Evolutionary conservation across 176 grass and related monocot species (phyloP).

Genomic region (Rhynchospora breviuscula): DNA sequence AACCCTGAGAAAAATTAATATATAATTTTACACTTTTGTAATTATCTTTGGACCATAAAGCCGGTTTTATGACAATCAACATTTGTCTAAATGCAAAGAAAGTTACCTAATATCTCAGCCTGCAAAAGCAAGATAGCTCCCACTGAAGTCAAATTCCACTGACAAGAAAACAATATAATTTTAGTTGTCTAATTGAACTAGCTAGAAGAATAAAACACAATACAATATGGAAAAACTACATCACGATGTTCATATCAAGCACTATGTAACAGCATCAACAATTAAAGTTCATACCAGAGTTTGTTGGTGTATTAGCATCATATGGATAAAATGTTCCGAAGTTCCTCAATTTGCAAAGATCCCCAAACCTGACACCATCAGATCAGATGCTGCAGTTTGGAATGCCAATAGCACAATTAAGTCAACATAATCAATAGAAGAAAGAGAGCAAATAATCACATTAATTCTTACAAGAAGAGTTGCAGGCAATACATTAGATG

Average conservation of each 20-base stretch:
- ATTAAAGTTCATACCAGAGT: constrained; percentile 55
- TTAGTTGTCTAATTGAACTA: background rate
- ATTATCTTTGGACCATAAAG: background rate
- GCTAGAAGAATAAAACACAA: background rate
- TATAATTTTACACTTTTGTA: background rate
- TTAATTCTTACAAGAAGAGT: no score
- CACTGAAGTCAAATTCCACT: constrained; percentile 98
- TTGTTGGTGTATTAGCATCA: constrained; percentile 81
- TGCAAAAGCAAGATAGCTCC: constrained; percentile 87
- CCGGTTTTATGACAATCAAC: background rate
- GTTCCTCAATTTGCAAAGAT: constrained; percentile 95
- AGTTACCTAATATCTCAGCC: constrained; percentile 78
- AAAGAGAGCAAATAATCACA: no score
- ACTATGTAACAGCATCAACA: background rate
- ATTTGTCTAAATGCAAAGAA: background rate
- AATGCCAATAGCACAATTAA: background rate
- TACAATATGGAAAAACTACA: background rate
- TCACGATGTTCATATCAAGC: background rate
- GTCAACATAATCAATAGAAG: no score
- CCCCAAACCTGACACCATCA: constrained; percentile 99
- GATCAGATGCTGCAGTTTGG: constrained; percentile 63
- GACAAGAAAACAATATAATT: constrained; percentile 24
- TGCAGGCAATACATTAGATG: no score
- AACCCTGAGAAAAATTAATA: constrained; percentile 50
- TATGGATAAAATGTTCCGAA: constrained; percentile 85